phyloP scores from a whole-genome alignment of 805 yeast genomes.

The Saturnispora mendoncae region DNA sequence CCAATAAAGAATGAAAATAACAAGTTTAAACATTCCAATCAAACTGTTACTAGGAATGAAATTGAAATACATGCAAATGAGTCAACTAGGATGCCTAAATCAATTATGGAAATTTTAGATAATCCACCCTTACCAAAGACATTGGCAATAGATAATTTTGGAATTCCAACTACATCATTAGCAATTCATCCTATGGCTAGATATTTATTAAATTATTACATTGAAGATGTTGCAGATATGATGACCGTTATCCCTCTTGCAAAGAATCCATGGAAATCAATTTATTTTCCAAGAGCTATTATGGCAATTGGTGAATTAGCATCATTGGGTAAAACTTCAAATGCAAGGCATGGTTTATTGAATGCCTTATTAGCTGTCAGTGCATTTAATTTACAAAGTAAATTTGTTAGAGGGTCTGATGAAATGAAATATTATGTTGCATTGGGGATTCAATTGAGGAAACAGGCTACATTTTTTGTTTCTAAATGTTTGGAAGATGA shows the following conservation, averaged over 20 bases:
- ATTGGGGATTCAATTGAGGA: constrained; percentile 63
- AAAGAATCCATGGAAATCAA: constrained; percentile 80
- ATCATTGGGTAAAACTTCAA: constrained; percentile 63
- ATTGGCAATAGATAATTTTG: constrained; percentile 31
- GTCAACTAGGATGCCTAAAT: constrained; percentile 40
- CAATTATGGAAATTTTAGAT: constrained; percentile 43
- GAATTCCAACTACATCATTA: constrained; percentile 54
- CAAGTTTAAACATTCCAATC: constrained; percentile 11
- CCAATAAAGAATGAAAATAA: constrained; percentile 15
- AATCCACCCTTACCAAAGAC: constrained; percentile 37
- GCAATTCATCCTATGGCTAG: constrained; percentile 63
- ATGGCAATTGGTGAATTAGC: constrained; percentile 75
- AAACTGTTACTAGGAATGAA: constrained; percentile 23
- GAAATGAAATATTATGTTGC: constrained; percentile 63
- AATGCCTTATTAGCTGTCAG: constrained; percentile 75
- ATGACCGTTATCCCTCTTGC: constrained; percentile 58
- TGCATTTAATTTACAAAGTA: constrained; percentile 72
- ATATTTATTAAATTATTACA: constrained; percentile 62
- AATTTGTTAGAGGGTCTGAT: constrained; percentile 55
- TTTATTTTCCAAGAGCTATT: constrained; percentile 77
- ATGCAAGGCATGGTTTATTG: constrained; percentile 66
- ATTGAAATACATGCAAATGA: constrained; percentile 27
- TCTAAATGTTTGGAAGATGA: constrained; percentile 47
- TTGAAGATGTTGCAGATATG: constrained; percentile 66
- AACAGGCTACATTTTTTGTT: constrained; percentile 65